These are phyloP conservation scores for Paramecium primaurelia DNA, from an alignment of 73 alveolate genomes.

Conservation along the genomic window DNA sequence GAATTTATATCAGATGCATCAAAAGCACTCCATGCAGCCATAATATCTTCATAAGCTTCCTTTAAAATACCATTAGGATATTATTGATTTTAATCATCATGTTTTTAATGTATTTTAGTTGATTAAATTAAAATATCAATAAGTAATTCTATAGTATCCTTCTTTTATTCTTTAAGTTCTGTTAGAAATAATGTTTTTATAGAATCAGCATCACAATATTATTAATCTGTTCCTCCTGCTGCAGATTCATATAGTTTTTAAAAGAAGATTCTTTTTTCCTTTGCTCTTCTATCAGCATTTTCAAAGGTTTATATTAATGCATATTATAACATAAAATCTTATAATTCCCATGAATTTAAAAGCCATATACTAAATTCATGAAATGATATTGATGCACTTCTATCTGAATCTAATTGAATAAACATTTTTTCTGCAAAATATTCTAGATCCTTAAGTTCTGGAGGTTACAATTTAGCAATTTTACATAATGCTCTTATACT, in stretches of 20 bases:
- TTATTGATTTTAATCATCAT: background rate
- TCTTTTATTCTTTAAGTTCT: conserved; percentile 22
- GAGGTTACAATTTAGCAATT: conserved; percentile 43
- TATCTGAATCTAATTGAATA: conserved; percentile 51
- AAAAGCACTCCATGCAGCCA: conserved; percentile 62
- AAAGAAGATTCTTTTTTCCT: conserved; percentile 26
- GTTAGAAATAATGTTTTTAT: background rate
- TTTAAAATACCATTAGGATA: conserved; percentile 44
- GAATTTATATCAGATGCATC: conserved; percentile 61
- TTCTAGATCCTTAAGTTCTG: conserved; percentile 48
- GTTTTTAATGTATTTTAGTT: background rate
- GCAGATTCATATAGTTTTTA: conserved; percentile 46
- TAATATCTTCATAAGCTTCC: conserved; percentile 46
- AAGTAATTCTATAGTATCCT: background rate
- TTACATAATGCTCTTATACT: conserved; percentile 56
- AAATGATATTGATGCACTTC: conserved; percentile 50
- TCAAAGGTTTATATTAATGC: conserved; percentile 50
- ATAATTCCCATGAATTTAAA: conserved; percentile 45
- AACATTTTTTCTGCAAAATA: conserved; percentile 37
- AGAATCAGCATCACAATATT: conserved; percentile 46
- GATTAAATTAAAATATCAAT: conserved; percentile 36
- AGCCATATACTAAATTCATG: conserved; percentile 44
- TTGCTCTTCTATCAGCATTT: conserved; percentile 61
- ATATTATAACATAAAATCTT: conserved; percentile 55
- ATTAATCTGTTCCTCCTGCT: conserved; percentile 6